These are phyloP conservation scores for Rhodotorula sphaerocarpa DNA, from an alignment of 768 basidiomycete species.

Conservation along the genomic window DNA sequence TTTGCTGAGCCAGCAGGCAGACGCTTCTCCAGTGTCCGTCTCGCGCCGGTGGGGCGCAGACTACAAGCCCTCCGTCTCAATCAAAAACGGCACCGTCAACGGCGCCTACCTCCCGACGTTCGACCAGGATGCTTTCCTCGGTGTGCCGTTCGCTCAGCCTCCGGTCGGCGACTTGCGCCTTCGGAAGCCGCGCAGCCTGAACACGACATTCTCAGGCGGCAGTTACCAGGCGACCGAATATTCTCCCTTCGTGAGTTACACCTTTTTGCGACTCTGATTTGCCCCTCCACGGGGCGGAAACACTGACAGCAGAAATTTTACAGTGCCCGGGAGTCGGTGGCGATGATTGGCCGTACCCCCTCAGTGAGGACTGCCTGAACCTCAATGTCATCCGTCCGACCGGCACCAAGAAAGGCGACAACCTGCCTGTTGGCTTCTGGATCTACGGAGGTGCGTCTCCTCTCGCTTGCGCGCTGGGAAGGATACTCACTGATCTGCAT, in stretches of 20 bases:
- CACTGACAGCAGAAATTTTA: no score
- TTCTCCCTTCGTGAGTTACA: conserved; percentile 5
- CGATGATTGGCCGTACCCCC: conserved; percentile 3
- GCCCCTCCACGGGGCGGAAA: no score
- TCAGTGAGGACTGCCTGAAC: conserved; percentile 27
- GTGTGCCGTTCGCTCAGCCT: conserved; percentile 56
- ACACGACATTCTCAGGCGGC: conserved; percentile 16
- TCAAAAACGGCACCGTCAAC: conserved; percentile 16
- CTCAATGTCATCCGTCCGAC: conserved; percentile 34
- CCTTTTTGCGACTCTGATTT: neutral
- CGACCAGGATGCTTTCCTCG: conserved; percentile 48
- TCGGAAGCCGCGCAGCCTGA: conserved; percentile 51
- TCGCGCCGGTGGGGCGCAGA: neutral
- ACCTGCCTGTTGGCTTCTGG: conserved; percentile 30
- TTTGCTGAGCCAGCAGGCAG: neutral
- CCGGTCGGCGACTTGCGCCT: conserved; percentile 56
- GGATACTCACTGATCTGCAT: no score
- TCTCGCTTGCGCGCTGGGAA: no score
- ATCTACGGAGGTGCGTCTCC: conserved; percentile 44
- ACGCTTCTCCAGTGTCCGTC: neutral
- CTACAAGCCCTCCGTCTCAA: neutral
- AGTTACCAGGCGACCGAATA: neutral
- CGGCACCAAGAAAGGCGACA: neutral
- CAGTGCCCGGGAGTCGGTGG: conserved; percentile 26
- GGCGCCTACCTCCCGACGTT: conserved; percentile 5